Evolutionary conservation across 495 filamentous ascomycete genomes (phyloP).

Genomic region (Hypoxylon perforatum): DNA sequence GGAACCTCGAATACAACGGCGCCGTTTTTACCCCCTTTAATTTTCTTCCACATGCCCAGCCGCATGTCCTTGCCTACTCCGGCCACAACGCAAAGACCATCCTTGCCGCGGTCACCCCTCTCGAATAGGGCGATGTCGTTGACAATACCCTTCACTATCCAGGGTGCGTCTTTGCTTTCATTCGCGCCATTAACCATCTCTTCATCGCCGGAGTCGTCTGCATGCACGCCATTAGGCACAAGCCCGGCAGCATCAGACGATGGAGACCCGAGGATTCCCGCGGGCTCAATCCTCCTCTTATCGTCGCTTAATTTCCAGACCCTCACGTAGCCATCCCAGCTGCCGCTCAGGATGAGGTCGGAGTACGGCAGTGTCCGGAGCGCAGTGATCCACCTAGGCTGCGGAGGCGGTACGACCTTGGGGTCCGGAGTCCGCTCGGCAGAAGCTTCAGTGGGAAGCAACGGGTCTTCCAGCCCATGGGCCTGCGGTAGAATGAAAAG

Average conservation of each 20-base stretch:
- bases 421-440: conserved; percentile 72
- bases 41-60: conserved; percentile 77
- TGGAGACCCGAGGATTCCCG: conserved; percentile 71
- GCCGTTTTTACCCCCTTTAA: conserved; percentile 75
- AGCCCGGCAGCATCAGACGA: conserved; percentile 1
- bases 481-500: conserved; percentile 81
- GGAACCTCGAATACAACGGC: conserved; percentile 84
- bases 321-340: conserved; percentile 90
- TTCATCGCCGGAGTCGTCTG: conserved; percentile 23
- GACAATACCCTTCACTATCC: conserved; percentile 74
- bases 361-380: conserved; percentile 85
- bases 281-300: conserved; percentile 77
- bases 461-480: conserved; percentile 81
- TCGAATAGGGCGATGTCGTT: conserved; percentile 90
- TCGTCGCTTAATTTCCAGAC: conserved; percentile 87
- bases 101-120: conserved; percentile 72
- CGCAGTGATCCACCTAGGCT: conserved; percentile 91
- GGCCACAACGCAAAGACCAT: conserved; percentile 82
- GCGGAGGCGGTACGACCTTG: conserved; percentile 67
- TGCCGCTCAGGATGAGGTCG: conserved; percentile 87
- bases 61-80: conserved; percentile 88
- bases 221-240: conserved; percentile 21
- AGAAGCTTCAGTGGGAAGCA: conserved; percentile 71
- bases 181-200: conserved; percentile 18
- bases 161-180: conserved; percentile 14